Evolutionary conservation across 148 eudicot species (phyloP), one percentile per base, ranked within the genome.

Genomic region (Salicornia ramosissima): DNA sequence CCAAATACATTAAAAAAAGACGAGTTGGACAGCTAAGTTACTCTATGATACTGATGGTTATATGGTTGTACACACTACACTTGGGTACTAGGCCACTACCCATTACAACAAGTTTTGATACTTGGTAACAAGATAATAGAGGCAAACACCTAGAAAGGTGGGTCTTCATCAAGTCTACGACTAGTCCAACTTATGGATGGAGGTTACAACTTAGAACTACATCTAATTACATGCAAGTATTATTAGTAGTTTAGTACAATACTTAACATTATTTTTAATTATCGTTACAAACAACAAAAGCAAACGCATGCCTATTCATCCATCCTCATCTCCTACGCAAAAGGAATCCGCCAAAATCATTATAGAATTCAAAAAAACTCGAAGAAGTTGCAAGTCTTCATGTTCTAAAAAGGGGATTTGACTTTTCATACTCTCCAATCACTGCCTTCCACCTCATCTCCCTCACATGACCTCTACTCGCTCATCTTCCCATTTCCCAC

Each of bases 401-500:
- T 50, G 72, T 70, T 60, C 68, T 46, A 49, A 30, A 64, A 45
- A 46, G 49, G 25, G 52, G 0, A 19, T 69, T 70, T 70, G 66
- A 71, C 66, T 67, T 76, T 77, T 57, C 51, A 45, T 25, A 2
- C 10, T 63, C 36, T 19, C 76, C 71, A 78, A 0, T 68, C 64
- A 75, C 64, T 68, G 46, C 15, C 31, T 24, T 24, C 64, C 79
- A 81, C 76, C 58, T 72, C 77, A 75, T 68, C 71, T 49, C 50
- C 69, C 83, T 78, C 85, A 82, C 80, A 82, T 79, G 78, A 72
- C 68, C 64, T 70, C 56, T 73, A 60, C 72, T 60, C 75, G 53
- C 72, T 60, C 75, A 63, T 63, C 79, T 42, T 63, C 73, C 33
- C 43, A 49, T 36, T 36, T n/a, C n/a, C n/a, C n/a, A n/a, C 74